phyloP scores from a whole-genome alignment of 345 rosid species.

The Euphorbia peplus region DNA sequence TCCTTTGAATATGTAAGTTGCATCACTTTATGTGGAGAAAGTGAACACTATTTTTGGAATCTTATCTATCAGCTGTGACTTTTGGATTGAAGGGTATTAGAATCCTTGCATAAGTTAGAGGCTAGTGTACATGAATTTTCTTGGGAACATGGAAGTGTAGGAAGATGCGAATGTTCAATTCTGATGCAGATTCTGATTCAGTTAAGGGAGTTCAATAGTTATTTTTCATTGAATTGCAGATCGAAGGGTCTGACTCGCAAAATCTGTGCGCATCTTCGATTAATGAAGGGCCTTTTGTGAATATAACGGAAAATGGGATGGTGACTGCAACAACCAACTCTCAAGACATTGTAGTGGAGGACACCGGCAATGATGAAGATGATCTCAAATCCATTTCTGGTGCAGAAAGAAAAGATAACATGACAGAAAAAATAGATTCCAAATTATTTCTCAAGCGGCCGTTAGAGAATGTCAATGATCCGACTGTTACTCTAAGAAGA shows the following conservation, averaged over 20 bases:
- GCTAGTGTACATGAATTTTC: too few relatives aligned
- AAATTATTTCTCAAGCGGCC: constrained; percentile 5
- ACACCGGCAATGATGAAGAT: neutral
- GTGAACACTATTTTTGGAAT: too few relatives aligned
- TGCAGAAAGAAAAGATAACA: constrained; percentile 1
- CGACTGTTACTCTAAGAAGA: constrained; percentile 24
- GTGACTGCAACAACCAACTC: constrained; percentile 32
- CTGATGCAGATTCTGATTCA: neutral
- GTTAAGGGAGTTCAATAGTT: neutral
- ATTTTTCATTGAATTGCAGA: constrained; percentile 18
- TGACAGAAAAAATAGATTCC: constrained; percentile 4
- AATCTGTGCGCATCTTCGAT: constrained; percentile 21
- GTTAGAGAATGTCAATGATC: constrained; percentile 17
- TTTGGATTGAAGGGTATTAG: too few relatives aligned
- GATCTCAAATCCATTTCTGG: neutral
- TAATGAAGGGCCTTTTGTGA: constrained; percentile 40
- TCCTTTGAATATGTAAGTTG: too few relatives aligned
- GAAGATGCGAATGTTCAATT: neutral
- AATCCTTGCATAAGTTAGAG: too few relatives aligned
- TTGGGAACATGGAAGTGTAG: neutral
- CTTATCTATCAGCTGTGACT: too few relatives aligned
- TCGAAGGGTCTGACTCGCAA: constrained; percentile 15
- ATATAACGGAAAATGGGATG: constrained; percentile 38
- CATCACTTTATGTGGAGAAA: too few relatives aligned
- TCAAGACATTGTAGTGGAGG: constrained; percentile 13